Conservation (phyloP, 2,329 filamentous ascomycete species). For the Trichophyton rubrum region DNA sequence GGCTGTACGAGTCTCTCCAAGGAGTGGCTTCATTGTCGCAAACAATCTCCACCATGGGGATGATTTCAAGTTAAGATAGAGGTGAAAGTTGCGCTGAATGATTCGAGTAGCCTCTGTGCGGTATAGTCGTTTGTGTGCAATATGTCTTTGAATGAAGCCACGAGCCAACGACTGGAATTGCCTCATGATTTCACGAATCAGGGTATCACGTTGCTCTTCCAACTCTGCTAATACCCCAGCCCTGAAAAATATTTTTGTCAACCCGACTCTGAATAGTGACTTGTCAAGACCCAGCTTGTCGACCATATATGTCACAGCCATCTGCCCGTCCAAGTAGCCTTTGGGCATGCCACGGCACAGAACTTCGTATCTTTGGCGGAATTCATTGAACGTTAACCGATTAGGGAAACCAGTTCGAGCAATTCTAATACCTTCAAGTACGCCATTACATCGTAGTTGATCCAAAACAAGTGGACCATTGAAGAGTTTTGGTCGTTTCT, state of each 20-base stretch:
- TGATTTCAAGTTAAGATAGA: conserved; percentile 77
- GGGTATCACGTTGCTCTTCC: conserved; percentile 83
- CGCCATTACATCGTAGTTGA: conserved; percentile 96
- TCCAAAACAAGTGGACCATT: conserved; percentile 86
- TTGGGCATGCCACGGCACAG: conserved; percentile 79
- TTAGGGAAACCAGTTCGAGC: conserved; percentile 96
- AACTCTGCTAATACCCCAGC: conserved; percentile 91
- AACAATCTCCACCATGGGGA: conserved; percentile 98
- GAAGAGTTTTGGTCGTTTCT: conserved; percentile 89
- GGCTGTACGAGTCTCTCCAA: conserved; percentile 82
- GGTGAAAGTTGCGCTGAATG: conserved; percentile 85
- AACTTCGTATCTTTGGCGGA: conserved; percentile 90
- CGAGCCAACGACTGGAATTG: conserved; percentile 85
- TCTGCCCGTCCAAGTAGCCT: conserved; percentile 82
- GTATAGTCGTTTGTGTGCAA: conserved; percentile 86
- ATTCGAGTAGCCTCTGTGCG: conserved; percentile 88
- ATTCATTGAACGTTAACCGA: conserved; percentile 79
- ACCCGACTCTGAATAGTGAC: conserved; percentile 77
- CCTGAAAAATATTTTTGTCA: conserved; percentile 97
- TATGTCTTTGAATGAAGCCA: conserved; percentile 75
- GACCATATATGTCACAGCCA: conserved; percentile 71
- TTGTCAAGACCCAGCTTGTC: conserved; percentile 77
- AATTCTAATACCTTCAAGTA: conserved; percentile 95
- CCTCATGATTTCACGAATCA: conserved; percentile 89
- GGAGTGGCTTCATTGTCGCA: conserved; percentile 83